Conservation (phyloP, 2,329 filamentous ascomycete species). For the Phialophora chinensis region DNA sequence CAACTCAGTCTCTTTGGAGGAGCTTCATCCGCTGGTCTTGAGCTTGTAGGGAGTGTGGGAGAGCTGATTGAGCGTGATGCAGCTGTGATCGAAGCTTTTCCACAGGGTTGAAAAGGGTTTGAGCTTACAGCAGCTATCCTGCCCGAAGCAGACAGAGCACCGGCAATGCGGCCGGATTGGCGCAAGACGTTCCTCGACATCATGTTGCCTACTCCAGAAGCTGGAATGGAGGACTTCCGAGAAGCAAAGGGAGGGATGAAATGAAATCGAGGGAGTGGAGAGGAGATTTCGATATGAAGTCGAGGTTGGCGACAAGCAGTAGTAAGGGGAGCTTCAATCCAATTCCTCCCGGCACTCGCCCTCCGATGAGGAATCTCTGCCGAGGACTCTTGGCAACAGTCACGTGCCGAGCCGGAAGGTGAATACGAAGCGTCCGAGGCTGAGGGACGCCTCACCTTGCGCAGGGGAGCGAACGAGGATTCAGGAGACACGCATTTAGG, state of each 20-base stretch:
- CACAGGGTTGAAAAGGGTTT: conserved; percentile 51
- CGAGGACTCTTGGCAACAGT: conserved; percentile 13
- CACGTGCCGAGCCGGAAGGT: conserved; percentile 15
- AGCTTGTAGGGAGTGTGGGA: conserved; percentile 18
- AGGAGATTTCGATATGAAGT: conserved; percentile 37
- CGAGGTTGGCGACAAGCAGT: conserved; percentile 26
- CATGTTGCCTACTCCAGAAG: conserved; percentile 58
- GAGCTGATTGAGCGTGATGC: conserved; percentile 47
- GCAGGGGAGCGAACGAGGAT: conserved; percentile 2
- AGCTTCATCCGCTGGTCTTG: conserved; percentile 2
- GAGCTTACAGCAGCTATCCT: conserved; percentile 93
- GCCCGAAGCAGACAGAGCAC: conserved; percentile 88
- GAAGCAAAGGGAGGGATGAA: conserved; percentile 33
- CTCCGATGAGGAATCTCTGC: conserved; percentile 14
- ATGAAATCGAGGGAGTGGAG: conserved; percentile 52
- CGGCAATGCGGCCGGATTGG: conserved; percentile 93
- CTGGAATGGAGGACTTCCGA: conserved; percentile 33
- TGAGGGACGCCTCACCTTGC: conserved; percentile 10
- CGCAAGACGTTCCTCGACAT: conserved; percentile 99
- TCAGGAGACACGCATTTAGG: conserved; percentile 9
- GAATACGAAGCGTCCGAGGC: conserved; percentile 6
- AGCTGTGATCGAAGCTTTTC: conserved; percentile 48
- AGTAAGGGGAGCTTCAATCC: conserved; percentile 30
- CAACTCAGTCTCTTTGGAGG: neutral
- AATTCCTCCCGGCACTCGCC: conserved; percentile 20